phyloP scores from a whole-genome alignment of 768 basidiomycete species.

The Boletus pseudo-olivaceus region DNA sequence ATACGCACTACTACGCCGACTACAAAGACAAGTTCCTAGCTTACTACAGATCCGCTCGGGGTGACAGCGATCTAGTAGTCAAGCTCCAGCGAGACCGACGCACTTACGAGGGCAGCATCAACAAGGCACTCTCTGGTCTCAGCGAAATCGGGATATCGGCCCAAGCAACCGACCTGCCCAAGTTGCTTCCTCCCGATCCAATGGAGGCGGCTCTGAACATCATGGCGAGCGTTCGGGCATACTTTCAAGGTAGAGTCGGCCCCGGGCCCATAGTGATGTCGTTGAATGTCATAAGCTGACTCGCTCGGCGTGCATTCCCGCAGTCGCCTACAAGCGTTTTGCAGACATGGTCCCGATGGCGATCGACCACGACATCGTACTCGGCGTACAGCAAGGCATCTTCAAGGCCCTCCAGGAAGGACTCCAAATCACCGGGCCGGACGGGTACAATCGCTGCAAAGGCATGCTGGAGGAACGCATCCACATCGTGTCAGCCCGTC shows the following conservation, averaged over 20 bases:
- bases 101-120: constrained; percentile 13
- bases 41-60: constrained; percentile 40
- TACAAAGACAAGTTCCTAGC: constrained; percentile 49
- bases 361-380: constrained; percentile 39
- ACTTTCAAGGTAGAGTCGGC: constrained; percentile 61
- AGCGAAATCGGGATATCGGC: constrained; percentile 28
- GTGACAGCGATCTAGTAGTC: constrained; percentile 1
- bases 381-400: constrained; percentile 46
- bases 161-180: constrained; percentile 43
- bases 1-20: constrained; percentile 47
- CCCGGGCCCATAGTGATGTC: not conserved
- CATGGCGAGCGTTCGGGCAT: constrained; percentile 70
- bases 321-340: constrained; percentile 49
- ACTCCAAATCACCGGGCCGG: constrained; percentile 49
- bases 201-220: constrained; percentile 57
- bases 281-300: too few species aligned
- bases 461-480: constrained; percentile 51
- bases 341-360: constrained; percentile 41
- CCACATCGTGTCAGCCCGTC: constrained; percentile 40
- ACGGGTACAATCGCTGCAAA: constrained; percentile 45
- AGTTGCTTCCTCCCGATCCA: constrained; percentile 47
- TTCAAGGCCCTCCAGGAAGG: constrained; percentile 43
- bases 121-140: constrained; percentile 24
- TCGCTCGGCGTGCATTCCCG: not conserved
- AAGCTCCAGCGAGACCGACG: constrained; percentile 1